phyloP scores from a whole-genome alignment of 345 rosid genomes.

The Eucalyptus albens region DNA sequence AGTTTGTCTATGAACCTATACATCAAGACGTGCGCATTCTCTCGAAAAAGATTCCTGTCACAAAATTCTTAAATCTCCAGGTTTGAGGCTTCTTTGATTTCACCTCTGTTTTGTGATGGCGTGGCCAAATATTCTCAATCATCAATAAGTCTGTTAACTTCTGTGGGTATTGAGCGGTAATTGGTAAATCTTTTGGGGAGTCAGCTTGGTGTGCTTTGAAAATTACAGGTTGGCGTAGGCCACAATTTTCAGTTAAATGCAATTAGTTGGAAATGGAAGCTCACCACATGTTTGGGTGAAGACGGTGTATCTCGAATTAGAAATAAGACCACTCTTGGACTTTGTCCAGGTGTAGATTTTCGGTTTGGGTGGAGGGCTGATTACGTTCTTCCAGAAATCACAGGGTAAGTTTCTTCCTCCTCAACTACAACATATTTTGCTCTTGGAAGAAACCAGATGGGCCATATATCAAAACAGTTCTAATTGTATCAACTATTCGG shows the following conservation, averaged over 20 bases:
- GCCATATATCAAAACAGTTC: background rate
- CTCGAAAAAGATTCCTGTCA: background rate
- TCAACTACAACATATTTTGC: background rate
- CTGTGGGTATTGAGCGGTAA: background rate
- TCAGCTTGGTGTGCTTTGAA: background rate
- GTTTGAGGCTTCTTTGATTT: background rate
- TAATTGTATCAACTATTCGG: too few relatives aligned
- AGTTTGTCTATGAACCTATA: background rate
- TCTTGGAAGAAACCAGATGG: too few relatives aligned
- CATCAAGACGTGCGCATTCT: background rate
- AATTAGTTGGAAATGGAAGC: constrained; percentile 78
- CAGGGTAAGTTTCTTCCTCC: constrained; percentile 38
- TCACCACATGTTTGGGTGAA: constrained; percentile 67
- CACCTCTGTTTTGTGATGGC: background rate
- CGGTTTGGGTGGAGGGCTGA: constrained; percentile 82
- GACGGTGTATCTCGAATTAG: constrained; percentile 58
- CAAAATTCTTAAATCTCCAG: background rate
- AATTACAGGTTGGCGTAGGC: constrained; percentile 7
- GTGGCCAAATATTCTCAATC: background rate
- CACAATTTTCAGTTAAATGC: constrained; percentile 67
- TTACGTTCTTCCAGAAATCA: constrained; percentile 64
- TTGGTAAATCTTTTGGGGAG: background rate
- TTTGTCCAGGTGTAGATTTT: constrained; percentile 65
- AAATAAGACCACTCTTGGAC: constrained; percentile 55
- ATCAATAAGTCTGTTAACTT: background rate